A percentile compares a stretch with the other conserved stretches of the same genome.
Evolutionary conservation across 139 green algal species (phyloP).

Genomic region (Pseudopediastrum boryanum): DNA sequence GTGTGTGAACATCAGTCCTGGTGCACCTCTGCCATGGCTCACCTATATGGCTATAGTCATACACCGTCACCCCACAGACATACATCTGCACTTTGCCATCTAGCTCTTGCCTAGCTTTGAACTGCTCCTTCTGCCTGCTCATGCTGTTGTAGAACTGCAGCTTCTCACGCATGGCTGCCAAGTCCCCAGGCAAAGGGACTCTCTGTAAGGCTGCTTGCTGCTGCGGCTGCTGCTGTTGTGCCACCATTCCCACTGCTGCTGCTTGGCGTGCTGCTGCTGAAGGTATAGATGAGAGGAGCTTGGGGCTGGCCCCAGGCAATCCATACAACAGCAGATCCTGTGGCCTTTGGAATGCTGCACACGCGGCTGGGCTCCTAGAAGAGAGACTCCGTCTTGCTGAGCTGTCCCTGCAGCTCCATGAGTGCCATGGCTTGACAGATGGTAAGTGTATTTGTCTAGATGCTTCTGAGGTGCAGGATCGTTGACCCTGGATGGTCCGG

Average conservation of each 20-base stretch:
- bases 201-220: background rate
- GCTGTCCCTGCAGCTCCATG: no score
- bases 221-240: background rate
- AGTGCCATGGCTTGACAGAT: no score
- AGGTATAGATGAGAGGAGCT: no score
- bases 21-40: constrained; percentile 4
- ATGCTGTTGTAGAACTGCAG: constrained; percentile 92
- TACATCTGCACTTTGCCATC: constrained; percentile 89
- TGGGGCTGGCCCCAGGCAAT: no score
- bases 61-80: constrained; percentile 97
- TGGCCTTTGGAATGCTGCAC: no score
- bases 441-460: no score
- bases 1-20: background rate
- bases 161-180: constrained; percentile 17
- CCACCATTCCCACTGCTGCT: background rate
- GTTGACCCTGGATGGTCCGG: no score
- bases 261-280: background rate
- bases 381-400: no score
- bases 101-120: constrained; percentile 58
- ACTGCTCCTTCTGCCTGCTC: constrained; percentile 79
- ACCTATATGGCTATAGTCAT: constrained; percentile 95
- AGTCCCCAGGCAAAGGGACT: no score
- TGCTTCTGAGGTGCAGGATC: no score
- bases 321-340: no score
- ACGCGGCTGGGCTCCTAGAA: no score